A percentile compares a stretch with the other conserved stretches of the same genome.
These are phyloP conservation scores for Hortiboletus flavorubellus DNA, from an alignment of 768 basidiomycete species.

Conservation along the genomic window DNA sequence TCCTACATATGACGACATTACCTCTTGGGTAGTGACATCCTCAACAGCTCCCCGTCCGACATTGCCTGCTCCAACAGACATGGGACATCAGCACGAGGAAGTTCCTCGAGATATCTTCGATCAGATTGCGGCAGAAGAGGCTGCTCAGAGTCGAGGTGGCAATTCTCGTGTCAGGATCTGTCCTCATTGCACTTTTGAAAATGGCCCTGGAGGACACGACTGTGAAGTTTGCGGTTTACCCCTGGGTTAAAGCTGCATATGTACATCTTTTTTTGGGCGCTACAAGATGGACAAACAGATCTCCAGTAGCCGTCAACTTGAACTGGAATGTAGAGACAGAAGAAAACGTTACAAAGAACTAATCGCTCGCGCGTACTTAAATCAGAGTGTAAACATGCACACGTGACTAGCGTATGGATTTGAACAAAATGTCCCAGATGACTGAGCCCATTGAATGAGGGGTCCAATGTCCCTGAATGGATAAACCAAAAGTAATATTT, in stretches of 20 bases:
- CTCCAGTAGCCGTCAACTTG: background rate
- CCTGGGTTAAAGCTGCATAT: constrained; percentile 34
- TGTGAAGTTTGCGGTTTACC: constrained; percentile 94
- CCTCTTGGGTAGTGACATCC: background rate
- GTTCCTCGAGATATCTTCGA: constrained; percentile 79
- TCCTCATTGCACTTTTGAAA: constrained; percentile 94
- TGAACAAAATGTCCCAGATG: background rate
- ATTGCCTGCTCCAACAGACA: constrained; percentile 38
- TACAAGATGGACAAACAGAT: background rate
- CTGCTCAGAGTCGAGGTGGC: constrained; percentile 34
- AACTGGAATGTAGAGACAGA: background rate
- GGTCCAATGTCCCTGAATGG: constrained; percentile 4
- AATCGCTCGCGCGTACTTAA: constrained; percentile 1
- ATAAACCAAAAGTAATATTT: constrained; percentile 6
- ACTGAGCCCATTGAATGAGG: background rate
- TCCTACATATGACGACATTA: background rate
- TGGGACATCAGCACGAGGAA: constrained; percentile 53
- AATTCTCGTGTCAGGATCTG: constrained; percentile 53
- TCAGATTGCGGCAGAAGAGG: constrained; percentile 66
- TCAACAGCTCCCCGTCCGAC: constrained; percentile 41
- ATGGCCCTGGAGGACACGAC: constrained; percentile 65
- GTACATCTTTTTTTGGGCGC: background rate
- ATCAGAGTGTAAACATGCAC: background rate
- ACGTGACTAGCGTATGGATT: constrained; percentile 8
- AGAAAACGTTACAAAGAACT: background rate